Base-by-base conservation (phyloP, 805 yeast species). In the Grigorovia jiainica region DNA sequence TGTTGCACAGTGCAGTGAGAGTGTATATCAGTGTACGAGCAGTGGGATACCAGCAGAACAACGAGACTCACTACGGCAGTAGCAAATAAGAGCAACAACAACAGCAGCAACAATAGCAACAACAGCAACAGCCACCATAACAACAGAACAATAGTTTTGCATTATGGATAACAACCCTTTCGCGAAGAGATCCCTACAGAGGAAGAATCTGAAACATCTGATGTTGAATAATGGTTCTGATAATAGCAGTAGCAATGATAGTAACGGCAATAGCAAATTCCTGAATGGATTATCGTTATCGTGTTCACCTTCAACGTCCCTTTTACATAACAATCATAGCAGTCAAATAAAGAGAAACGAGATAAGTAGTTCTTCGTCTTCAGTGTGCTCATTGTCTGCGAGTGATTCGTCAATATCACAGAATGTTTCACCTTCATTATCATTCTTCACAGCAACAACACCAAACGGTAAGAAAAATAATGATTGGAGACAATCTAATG, bases 181-280 rank as follows among this genome's bases (percentile, higher is more conserved):
- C 46, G 65, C 63, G 38, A 65, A 67, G 30, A 73, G 67, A 50
- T 67, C 81, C 1, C 54, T 79, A 43, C 74, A 73, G 47, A 66
- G 84, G 49, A 64, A 75, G 43, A 81, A 81, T 51, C 58, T 78
- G 49, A 81, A 81, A 57, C 69, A 75, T 47, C 64, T 79, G 31
- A 71, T 76, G 7, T 58, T 79, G 17, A 27, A 29, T 7, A 27
- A 21, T 17, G 16, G n/a, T 15, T 10, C 31, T 13, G 27, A 25
- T 4, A 25, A 25, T 11, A 25, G 30, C 30, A 25, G n/a, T 11
- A 25, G 4, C 30, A 25, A 25, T 11, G 11, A 25, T n/a, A 25
- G 4, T 4, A 27, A 27, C 7, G n/a, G n/a, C n/a, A 27, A 27
- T 11, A n/a, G n/a, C n/a, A n/a, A n/a, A n/a, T n/a, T n/a, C n/a